Evolutionary conservation across 2,329 filamentous ascomycete genomes (phyloP), one percentile per base, ranked within the genome.

Genomic region (Xylaria sp.): DNA sequence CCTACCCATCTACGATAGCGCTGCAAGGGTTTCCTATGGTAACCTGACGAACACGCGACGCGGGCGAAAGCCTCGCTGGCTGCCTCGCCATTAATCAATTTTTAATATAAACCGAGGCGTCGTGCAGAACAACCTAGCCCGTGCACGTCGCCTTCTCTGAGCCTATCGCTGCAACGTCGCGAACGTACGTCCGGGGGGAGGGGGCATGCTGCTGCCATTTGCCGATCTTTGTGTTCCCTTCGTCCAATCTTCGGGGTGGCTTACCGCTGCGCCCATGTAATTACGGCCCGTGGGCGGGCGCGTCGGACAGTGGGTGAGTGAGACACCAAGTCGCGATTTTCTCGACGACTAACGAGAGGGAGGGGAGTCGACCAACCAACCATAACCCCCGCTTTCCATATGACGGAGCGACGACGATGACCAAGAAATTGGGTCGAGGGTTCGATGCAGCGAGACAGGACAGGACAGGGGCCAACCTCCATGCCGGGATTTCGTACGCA

Each of bases 101-200:
- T 46, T 31, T 61, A 61, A 67, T 65, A 20, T 71, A 62, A 61
- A 69, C 63, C 63, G 62, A 73, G 54, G 67, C 61, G 63, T 64
- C 63, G 71, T 67, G 72, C 67, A 71, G 69, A 59, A 57, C 66
- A 59, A 65, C 72, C 63, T 63, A 25, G 65, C 63, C 57, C 63
- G 63, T 69, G 58, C 55, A 73, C 69, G 72, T 73, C 70, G 69
- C 68, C 68, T 71, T 64, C 68, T 56, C 66, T 65, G 55, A 69
- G 66, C 75, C 74, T 74, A 76, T 75, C 64, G 72, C 66, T 58
- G 69, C 66, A 69, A 69, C 65, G 70, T 73, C 67, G 72, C 66
- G 67, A 72, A 72, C 58, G 52, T 67, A n/a, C n/a, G n/a, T n/a
- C n/a, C n/a, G 23, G 23, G 23, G 23, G 23, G 23, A 25, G 23